Evolutionary conservation across 176 grass and related monocot species (phyloP), one percentile per base, ranked within the genome.

Genomic region (maize (Zea mays)): DNA sequence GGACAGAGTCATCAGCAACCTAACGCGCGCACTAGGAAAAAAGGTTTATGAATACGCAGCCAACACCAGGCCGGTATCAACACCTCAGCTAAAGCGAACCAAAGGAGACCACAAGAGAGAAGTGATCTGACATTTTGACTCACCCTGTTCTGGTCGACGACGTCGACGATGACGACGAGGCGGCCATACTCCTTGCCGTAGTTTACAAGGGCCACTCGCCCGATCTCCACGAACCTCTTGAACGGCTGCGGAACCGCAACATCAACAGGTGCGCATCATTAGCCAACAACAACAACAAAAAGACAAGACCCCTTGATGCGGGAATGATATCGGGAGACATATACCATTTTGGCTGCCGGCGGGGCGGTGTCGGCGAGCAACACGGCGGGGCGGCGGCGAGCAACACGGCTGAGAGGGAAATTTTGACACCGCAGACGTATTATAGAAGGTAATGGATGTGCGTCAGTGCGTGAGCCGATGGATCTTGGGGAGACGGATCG

Each of bases 221-320:
- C 93, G 75, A 96, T 96, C 90, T 96, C 93, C 61, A 96, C 93
- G 38, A 89, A 96, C 71, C 93, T 77, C 85, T 96, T 96, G 90
- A 96, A 88, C 56, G 86, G 83, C 92, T 94, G 69, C 75, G 67
- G 13, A 34, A 66, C 3, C 46, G 21, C 8, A 8, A 4, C 55
- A 58, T 58, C 55, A 58, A 21, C 55, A 58, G 13, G 13, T 39
- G 19, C 27, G 45, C 33, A 65, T 6, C 20, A 57, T 71, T 50
- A 38, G 15, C 49, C 7, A 43, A 66, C 9, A 16, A 10, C 5
- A 11, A 12, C 13, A 15, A 62, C 4, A 41, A 42, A 12, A 3
- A 38, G 67, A 48, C 12, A 11, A 8, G 6, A 46, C 17, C 5
- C 14, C 1, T 6, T n/a, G 33, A 55, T 15, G 16, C 3, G n/a